Conservation (phyloP, 768 basidiomycete species). For the Pisolithus tinctorius region DNA sequence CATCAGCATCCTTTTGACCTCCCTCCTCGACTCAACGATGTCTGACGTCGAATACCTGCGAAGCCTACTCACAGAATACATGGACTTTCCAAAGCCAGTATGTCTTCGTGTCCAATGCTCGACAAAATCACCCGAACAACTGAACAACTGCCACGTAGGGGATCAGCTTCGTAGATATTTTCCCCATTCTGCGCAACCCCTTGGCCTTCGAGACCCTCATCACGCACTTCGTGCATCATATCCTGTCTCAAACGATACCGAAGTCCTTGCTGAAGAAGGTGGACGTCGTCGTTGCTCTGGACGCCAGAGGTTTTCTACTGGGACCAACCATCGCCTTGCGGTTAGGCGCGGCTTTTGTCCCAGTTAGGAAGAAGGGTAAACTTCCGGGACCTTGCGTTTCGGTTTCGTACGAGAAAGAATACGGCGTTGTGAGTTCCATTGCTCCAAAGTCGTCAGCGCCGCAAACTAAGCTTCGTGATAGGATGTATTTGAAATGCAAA, state of each 20-base stretch:
- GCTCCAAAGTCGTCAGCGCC: neutral
- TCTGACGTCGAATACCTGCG: slow-evolving; percentile 71
- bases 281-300: slow-evolving; percentile 91
- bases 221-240: slow-evolving; percentile 79
- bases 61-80: slow-evolving; percentile 50
- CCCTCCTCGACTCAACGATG: slow-evolving; percentile 35
- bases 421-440: slow-evolving; percentile 59
- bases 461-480: slow-evolving; percentile 22
- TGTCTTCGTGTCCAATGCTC: slow-evolving; percentile 4
- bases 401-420: slow-evolving; percentile 86
- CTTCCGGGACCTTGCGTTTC: slow-evolving; percentile 80
- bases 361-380: slow-evolving; percentile 91
- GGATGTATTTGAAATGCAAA: slow-evolving; percentile 97
- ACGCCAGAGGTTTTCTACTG: slow-evolving; percentile 92
- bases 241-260: slow-evolving; percentile 72
- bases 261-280: slow-evolving; percentile 57
- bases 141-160: slow-evolving; percentile 45
- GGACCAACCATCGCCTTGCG: slow-evolving; percentile 89
- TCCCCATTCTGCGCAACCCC: slow-evolving; percentile 86
- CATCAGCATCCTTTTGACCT: neutral
- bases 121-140: neutral
- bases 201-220: slow-evolving; percentile 85
- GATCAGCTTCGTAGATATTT: slow-evolving; percentile 89
- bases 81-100: slow-evolving; percentile 91
- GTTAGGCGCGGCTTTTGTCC: slow-evolving; percentile 90